Base-by-base conservation (phyloP, 225 moss, liverwort and hornwort genomes). In the Marchantia polymorpha region DNA sequence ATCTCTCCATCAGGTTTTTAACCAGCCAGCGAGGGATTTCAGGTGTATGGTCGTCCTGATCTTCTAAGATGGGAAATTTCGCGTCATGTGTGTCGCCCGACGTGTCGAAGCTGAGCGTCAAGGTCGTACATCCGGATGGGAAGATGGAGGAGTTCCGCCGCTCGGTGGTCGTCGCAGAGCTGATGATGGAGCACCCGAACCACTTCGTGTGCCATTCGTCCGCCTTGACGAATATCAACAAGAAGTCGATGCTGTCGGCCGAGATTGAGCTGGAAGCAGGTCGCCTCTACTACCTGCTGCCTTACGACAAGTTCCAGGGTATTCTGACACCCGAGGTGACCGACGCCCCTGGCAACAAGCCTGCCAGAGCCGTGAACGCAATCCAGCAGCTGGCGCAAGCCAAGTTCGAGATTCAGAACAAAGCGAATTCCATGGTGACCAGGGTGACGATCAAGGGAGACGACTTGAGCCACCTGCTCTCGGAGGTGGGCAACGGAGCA, bases 181-280 rank as follows among this genome's bases (percentile, higher is more conserved):
- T 85, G 4, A 85, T 85, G 85, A 79, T 82, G 82, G 85, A 85
- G 52, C 79, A 82, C 68, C 85, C 82, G 4, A 82, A 85, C 23
- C 82, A 85, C 56, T 85, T 82, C 61, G 85, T 85, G 5, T 79
- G 72, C 50, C 85, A 85, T 70, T 85, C 85, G n/a, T 78, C 75
- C 15, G 74, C 82, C 7, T 55, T 76, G 22, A 63, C 76, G 52
- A 55, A 66, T 22, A 65, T 79, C 64, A 79, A 74, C 73, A 85
- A 81, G 81, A 85, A 85, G 52, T 77, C 81, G 19, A 75, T 81
- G 80, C 81, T 85, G 2, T 73, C 81, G 20, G 81, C 81, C 17
- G 81, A 81, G 66, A 65, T 74, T 17, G 81, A 85, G 65, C 74
- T 85, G 60, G 84, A 85, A 52, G 63, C 78, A 7, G 84, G 84